Percentiles rank a stretch among this genome's conserved stretches.
Conservation (phyloP, 164 flowering plant genomes). For the Warburgia ugandensis region DNA sequence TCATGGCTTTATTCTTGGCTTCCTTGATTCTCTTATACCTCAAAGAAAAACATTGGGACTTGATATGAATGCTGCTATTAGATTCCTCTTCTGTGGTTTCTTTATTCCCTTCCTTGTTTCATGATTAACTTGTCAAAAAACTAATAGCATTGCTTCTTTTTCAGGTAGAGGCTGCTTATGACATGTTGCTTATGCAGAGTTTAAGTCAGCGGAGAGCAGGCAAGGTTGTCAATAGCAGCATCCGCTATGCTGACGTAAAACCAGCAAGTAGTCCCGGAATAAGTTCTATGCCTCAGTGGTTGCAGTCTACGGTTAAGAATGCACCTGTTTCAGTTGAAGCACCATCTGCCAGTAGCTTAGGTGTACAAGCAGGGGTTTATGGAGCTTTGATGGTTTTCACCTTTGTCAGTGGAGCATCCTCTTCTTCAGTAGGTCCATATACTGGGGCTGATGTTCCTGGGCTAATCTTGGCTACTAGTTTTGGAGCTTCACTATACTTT, state of each 20-base stretch:
- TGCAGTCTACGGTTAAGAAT: constrained; percentile 48
- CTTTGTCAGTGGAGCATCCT: constrained; percentile 62
- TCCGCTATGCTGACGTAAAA: constrained; percentile 87
- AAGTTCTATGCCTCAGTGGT: constrained; percentile 71
- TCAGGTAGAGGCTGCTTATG: constrained; percentile 97
- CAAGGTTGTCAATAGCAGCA: constrained; percentile 59
- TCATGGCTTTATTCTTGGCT: no score
- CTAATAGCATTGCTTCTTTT: constrained; percentile 21
- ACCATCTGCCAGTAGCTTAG: constrained; percentile 58
- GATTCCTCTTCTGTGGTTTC: no score
- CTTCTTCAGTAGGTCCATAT: constrained; percentile 34
- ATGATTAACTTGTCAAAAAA: background rate
- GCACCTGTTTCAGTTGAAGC: constrained; percentile 57
- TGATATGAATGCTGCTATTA: no score
- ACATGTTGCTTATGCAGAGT: constrained; percentile 90
- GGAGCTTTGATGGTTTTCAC: constrained; percentile 78
- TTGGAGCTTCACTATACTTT: constrained; percentile 89
- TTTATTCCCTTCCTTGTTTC: no score
- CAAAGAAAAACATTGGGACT: no score
- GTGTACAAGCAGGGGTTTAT: constrained; percentile 79
- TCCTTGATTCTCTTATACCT: no score
- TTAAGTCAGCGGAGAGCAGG: constrained; percentile 75
- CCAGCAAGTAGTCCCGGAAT: constrained; percentile 38
- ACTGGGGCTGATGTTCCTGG: constrained; percentile 91
- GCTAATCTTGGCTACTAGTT: constrained; percentile 72